A percentile compares a stretch with the other conserved stretches of the same genome.
Evolutionary conservation across 805 yeast species (phyloP).

Genomic region (Yueomyces sp.): DNA sequence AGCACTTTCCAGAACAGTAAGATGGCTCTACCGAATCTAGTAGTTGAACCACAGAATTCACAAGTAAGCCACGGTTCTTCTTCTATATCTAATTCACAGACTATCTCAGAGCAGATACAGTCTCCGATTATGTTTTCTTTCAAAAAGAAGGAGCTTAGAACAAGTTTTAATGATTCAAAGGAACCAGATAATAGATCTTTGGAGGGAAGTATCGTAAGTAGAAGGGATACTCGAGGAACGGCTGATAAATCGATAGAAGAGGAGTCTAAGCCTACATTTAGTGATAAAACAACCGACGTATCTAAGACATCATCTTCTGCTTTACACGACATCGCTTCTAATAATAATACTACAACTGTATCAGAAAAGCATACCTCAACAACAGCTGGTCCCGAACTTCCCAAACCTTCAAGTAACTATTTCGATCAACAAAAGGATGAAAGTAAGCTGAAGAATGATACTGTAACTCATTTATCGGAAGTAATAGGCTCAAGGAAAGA

Average conservation of each 20-base stretch:
- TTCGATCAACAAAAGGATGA: no score
- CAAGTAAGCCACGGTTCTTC: background rate
- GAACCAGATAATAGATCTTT: background rate
- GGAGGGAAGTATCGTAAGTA: background rate
- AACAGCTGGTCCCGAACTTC: no score
- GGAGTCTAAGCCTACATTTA: background rate
- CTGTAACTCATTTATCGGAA: no score
- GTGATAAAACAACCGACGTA: background rate
- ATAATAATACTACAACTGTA: no score
- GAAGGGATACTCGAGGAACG: background rate
- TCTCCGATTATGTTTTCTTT: background rate
- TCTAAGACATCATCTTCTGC: background rate
- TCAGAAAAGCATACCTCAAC: no score
- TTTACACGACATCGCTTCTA: background rate
- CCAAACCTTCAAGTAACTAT: no score
- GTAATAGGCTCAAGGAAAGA: no score
- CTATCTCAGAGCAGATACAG: background rate
- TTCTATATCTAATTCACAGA: background rate
- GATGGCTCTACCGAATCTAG: background rate
- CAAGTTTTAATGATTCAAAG: background rate
- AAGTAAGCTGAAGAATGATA: no score
- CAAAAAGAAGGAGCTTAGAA: background rate
- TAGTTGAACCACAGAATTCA: background rate
- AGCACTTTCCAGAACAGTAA: background rate
- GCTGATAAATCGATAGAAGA: conserved; percentile 5